These are phyloP conservation scores for Jackrogersella multiformis DNA, from an alignment of 495 filamentous ascomycete genomes.

Conservation along the genomic window DNA sequence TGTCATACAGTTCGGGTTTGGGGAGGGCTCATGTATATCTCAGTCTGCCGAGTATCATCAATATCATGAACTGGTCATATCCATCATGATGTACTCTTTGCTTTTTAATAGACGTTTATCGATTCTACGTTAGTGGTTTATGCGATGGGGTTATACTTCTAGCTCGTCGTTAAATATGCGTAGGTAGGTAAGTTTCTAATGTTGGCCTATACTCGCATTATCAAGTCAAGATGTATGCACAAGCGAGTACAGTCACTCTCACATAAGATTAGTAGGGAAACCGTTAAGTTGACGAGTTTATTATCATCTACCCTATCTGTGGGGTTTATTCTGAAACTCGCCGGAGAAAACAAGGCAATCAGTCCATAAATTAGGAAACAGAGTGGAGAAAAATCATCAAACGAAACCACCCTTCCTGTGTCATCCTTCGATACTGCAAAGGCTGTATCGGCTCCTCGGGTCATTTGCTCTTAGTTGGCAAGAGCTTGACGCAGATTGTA, in stretches of 20 bases:
- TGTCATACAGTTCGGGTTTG: neutral
- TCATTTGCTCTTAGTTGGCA: neutral
- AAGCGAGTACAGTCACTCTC: too few relatives aligned
- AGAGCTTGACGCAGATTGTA: neutral
- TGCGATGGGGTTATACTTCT: neutral
- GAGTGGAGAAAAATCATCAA: neutral
- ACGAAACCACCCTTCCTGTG: neutral
- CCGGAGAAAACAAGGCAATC: neutral
- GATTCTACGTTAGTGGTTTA: neutral
- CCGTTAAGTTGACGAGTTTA: neutral
- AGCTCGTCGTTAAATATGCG: too few relatives aligned
- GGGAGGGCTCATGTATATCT: constrained; percentile 13
- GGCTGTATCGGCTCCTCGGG: neutral
- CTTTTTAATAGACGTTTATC: neutral
- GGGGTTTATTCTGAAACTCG: constrained; percentile 5
- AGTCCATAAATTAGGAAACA: neutral
- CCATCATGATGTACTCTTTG: neutral
- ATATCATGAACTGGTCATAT: neutral
- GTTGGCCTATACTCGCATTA: too few relatives aligned
- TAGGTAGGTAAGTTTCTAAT: too few relatives aligned
- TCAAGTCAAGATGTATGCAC: too few relatives aligned
- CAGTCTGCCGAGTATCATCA: constrained; percentile 12
- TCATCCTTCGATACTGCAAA: neutral
- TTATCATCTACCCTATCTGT: neutral
- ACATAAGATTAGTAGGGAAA: neutral